These are phyloP conservation scores for Beauveria varroae DNA, from an alignment of 2,329 filamentous ascomycete genomes.

Conservation along the genomic window DNA sequence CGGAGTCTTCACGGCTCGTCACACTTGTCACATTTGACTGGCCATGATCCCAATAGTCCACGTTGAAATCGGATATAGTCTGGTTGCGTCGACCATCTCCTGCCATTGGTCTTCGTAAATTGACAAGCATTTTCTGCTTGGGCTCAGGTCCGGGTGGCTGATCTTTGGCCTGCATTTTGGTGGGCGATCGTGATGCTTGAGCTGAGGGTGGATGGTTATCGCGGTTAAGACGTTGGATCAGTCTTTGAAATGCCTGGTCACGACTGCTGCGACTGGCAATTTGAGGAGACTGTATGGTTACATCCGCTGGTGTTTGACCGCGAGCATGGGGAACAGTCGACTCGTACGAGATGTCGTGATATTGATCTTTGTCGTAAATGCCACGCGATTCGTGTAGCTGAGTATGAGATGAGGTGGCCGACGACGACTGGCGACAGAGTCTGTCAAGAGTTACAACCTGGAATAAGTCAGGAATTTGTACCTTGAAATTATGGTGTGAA, in stretches of 20 bases:
- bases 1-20: neutral
- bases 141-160: neutral
- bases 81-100: slow-evolving; percentile 5
- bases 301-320: neutral
- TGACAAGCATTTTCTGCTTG: neutral
- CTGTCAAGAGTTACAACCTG: neutral
- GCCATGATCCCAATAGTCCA: slow-evolving; percentile 5
- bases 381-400: neutral
- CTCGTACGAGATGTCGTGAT: neutral
- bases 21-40: neutral
- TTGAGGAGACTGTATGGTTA: neutral
- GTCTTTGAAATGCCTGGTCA: slow-evolving; percentile 3
- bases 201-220: neutral
- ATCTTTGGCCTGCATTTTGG: neutral
- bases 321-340: neutral
- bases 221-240: slow-evolving; percentile 2
- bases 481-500: neutral
- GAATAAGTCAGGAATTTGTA: neutral
- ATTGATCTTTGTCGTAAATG: neutral
- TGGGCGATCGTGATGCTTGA: neutral
- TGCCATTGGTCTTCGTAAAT: neutral
- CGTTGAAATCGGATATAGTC: slow-evolving; percentile 7
- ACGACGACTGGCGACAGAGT: neutral
- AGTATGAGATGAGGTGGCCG: neutral
- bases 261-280: slow-evolving; percentile 1